Conservation (phyloP, 2,329 filamentous ascomycete species). For the Fusarium praegraminearum region DNA sequence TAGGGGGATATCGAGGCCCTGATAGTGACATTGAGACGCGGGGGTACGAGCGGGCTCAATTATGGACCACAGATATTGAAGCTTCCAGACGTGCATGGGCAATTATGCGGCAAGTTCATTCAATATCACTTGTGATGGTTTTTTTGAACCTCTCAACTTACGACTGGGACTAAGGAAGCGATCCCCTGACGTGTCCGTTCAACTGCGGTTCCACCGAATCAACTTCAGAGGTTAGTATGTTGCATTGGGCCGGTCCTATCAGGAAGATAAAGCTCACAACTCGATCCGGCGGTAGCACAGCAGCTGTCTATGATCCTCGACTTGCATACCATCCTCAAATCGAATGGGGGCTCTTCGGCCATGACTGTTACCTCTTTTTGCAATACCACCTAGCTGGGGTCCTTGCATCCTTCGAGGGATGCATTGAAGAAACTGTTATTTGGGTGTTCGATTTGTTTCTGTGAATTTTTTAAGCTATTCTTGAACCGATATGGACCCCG, state of each 20-base stretch:
- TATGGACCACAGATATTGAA: constrained; percentile 14
- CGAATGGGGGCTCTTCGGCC: constrained; percentile 31
- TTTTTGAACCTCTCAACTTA: constrained; percentile 20
- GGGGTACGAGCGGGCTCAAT: constrained; percentile 25
- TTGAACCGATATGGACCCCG: constrained; percentile 30
- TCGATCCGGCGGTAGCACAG: constrained; percentile 17
- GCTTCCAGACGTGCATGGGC: constrained; percentile 18
- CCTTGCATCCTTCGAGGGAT: constrained; percentile 12
- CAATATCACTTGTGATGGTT: constrained; percentile 15
- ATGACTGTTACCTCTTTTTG: constrained; percentile 27
- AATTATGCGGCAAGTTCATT: constrained; percentile 23
- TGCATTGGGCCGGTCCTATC: neutral
- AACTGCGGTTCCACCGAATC: constrained; percentile 15
- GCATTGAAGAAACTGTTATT: constrained; percentile 26
- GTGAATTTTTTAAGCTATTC: constrained; percentile 14
- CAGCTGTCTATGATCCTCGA: constrained; percentile 17
- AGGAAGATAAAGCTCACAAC: constrained; percentile 17
- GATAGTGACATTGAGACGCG: constrained; percentile 29
- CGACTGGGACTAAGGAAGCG: constrained; percentile 3
- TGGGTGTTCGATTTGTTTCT: constrained; percentile 12
- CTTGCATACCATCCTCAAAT: constrained; percentile 12
- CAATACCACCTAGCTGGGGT: constrained; percentile 19
- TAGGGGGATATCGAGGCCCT: constrained; percentile 38
- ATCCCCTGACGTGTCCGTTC: constrained; percentile 19
- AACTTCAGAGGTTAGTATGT: constrained; percentile 9